Conservation (phyloP, 2,329 filamentous ascomycete genomes). For the Colletotrichum gigasporum region DNA sequence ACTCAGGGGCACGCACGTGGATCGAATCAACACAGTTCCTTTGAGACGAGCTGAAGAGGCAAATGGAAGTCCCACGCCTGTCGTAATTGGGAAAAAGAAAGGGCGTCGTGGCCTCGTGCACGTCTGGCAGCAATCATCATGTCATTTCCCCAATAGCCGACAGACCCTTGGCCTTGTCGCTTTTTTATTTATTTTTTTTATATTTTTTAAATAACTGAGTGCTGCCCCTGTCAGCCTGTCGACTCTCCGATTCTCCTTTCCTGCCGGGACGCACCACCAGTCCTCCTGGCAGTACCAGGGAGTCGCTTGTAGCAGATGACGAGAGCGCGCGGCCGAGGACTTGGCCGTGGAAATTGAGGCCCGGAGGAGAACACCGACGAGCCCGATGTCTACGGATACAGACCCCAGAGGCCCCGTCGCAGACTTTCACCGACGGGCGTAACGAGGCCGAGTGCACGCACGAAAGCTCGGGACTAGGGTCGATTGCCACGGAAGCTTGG, state of each 20-base stretch:
- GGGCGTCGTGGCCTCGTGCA: background rate
- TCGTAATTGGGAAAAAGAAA: background rate
- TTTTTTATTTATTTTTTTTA: background rate
- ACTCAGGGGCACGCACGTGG: background rate
- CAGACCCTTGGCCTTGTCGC: background rate
- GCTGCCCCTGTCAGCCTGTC: background rate
- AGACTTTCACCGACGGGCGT: slow-evolving; percentile 25
- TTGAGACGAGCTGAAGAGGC: background rate
- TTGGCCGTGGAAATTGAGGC: background rate
- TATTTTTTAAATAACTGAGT: too few species aligned
- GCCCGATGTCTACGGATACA: slow-evolving; percentile 10
- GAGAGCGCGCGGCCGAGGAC: background rate
- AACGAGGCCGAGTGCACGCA: slow-evolving; percentile 17
- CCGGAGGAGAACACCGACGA: slow-evolving; percentile 27
- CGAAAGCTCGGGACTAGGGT: slow-evolving; percentile 9
- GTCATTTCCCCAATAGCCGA: background rate
- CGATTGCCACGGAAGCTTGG: slow-evolving; percentile 14
- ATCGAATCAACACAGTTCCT: background rate
- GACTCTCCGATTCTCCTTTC: background rate
- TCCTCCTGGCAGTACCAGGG: background rate
- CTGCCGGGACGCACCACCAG: background rate
- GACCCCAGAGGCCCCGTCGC: slow-evolving; percentile 13
- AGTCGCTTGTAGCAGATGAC: background rate
- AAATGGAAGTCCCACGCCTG: background rate
- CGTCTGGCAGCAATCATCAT: background rate